These are phyloP conservation scores for Botrytis fabae DNA, from an alignment of 2,329 filamentous ascomycete genomes.

Conservation along the genomic window DNA sequence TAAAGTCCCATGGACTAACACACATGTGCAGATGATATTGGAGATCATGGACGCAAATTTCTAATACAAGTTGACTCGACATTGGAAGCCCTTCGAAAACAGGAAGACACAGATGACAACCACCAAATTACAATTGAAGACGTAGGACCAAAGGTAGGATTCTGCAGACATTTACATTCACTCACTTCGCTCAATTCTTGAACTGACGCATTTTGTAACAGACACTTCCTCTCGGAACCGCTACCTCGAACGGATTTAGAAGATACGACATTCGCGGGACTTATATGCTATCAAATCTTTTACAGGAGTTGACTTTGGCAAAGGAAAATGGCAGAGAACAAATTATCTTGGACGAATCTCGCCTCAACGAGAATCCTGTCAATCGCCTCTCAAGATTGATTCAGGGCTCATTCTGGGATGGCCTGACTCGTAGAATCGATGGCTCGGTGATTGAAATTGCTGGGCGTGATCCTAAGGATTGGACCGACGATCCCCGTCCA, in stretches of 20 bases:
- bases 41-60: slow-evolving; percentile 72
- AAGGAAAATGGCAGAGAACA: slow-evolving; percentile 87
- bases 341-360: slow-evolving; percentile 86
- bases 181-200: background rate
- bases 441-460: slow-evolving; percentile 83
- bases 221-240: slow-evolving; percentile 82
- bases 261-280: slow-evolving; percentile 90
- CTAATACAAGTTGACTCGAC: slow-evolving; percentile 85
- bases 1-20: slow-evolving; percentile 22
- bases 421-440: slow-evolving; percentile 86
- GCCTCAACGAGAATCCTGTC: slow-evolving; percentile 93
- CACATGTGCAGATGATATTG: slow-evolving; percentile 65
- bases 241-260: slow-evolving; percentile 81
- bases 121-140: slow-evolving; percentile 99
- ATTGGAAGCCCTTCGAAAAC: slow-evolving; percentile 72
- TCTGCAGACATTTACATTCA: background rate
- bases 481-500: slow-evolving; percentile 84
- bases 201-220: slow-evolving; percentile 39
- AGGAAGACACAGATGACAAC: slow-evolving; percentile 92
- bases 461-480: slow-evolving; percentile 89
- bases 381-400: slow-evolving; percentile 84
- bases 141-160: slow-evolving; percentile 76
- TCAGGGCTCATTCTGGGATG: slow-evolving; percentile 88
- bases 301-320: slow-evolving; percentile 91
- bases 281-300: slow-evolving; percentile 94